phyloP scores from a whole-genome alignment of 2,329 filamentous ascomycete species.

The Epicoccum sorghinum region DNA sequence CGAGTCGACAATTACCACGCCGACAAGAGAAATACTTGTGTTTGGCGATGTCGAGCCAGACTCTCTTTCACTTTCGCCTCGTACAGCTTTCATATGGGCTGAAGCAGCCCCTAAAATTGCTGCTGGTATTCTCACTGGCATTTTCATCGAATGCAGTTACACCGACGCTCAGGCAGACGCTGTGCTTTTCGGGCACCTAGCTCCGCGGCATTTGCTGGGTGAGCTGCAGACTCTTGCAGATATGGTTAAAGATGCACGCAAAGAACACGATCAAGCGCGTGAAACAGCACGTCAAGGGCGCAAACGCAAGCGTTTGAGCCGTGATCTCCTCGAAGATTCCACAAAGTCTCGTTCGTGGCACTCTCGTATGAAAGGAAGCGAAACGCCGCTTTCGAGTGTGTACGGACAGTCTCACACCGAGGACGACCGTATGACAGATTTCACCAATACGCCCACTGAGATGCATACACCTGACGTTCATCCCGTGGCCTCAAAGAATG shows the following conservation, averaged over 20 bases:
- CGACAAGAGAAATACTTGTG: constrained; percentile 75
- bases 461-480: constrained; percentile 27
- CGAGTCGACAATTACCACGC: constrained; percentile 49
- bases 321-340: constrained; percentile 35
- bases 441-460: constrained; percentile 18
- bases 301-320: constrained; percentile 68
- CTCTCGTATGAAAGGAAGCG: constrained; percentile 18
- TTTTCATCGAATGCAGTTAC: constrained; percentile 97
- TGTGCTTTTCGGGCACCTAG: constrained; percentile 85
- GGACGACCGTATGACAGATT: constrained; percentile 40
- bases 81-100: constrained; percentile 83
- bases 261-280: constrained; percentile 40
- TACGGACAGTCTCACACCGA: constrained; percentile 18
- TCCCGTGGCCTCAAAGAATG: neutral
- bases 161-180: constrained; percentile 79
- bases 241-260: constrained; percentile 65
- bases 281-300: constrained; percentile 52
- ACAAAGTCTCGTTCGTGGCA: constrained; percentile 20
- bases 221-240: constrained; percentile 76
- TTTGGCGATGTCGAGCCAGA: constrained; percentile 98
- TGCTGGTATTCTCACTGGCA: constrained; percentile 71
- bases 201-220: constrained; percentile 79
- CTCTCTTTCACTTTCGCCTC: constrained; percentile 77
- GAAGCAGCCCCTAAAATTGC: constrained; percentile 87
- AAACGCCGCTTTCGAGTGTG: constrained; percentile 18